Conservation (phyloP, 2,329 filamentous ascomycete genomes). For the Chaetomium sp. region DNA sequence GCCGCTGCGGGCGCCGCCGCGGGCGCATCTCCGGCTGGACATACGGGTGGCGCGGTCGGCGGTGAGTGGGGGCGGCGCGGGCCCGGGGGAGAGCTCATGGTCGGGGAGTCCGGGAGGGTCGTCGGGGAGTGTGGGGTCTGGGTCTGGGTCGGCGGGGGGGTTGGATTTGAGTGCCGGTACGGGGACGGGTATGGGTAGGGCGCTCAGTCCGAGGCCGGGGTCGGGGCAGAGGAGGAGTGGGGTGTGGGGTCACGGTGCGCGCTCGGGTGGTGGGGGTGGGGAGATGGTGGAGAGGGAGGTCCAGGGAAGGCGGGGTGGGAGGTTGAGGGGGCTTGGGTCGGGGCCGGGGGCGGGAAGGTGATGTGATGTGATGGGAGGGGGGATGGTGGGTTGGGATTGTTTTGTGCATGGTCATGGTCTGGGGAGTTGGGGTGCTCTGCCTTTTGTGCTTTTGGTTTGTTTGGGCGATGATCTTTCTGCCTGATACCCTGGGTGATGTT, state of each 20-base stretch:
- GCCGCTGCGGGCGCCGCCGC: conserved; percentile 26
- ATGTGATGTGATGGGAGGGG: background rate
- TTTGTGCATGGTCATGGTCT: too few species aligned
- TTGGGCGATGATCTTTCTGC: background rate
- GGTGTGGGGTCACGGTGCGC: background rate
- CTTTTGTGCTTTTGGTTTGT: background rate
- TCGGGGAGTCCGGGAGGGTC: background rate
- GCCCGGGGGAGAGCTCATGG: background rate
- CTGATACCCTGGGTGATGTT: conserved; percentile 15
- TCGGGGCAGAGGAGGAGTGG: background rate
- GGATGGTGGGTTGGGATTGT: background rate
- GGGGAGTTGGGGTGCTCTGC: background rate
- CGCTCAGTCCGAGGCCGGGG: background rate
- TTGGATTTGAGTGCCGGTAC: too few species aligned
- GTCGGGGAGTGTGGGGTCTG: background rate
- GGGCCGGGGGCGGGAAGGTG: background rate
- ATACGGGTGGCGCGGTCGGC: conserved; percentile 20
- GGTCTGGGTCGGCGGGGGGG: background rate
- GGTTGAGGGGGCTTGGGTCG: background rate
- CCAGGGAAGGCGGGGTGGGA: too few species aligned
- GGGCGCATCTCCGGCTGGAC: conserved; percentile 23
- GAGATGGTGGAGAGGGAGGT: background rate
- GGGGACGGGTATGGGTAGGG: background rate
- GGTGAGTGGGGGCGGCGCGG: conserved; percentile 20
- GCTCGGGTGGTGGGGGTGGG: background rate